Evolutionary conservation across 768 basidiomycete species (phyloP).

Genomic region (Russula sp.): DNA sequence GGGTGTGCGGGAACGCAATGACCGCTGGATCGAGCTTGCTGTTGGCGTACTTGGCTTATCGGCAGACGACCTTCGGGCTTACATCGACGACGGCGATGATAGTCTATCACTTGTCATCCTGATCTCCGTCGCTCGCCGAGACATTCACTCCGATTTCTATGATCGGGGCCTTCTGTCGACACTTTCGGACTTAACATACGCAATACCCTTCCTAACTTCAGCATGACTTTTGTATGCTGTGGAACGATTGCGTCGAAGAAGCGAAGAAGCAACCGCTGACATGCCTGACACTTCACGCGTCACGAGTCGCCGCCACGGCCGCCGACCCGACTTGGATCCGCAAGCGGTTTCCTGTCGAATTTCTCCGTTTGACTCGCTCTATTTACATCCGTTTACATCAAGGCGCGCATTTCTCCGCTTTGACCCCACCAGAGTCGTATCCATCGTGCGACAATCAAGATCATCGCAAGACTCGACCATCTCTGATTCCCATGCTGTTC

Average conservation of each 20-base stretch:
- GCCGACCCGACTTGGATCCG: too few relatives aligned
- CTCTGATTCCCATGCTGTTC: too few relatives aligned
- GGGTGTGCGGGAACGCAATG: neutral
- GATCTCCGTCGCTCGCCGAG: neutral
- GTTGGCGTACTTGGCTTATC: neutral
- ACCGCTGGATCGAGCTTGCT: neutral
- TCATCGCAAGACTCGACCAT: too few relatives aligned
- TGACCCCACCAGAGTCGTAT: neutral
- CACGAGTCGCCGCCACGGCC: too few relatives aligned
- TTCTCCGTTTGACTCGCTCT: neutral
- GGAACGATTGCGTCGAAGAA: neutral
- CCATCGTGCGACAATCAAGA: neutral
- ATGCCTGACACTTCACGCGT: too few relatives aligned
- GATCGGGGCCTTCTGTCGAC: neutral
- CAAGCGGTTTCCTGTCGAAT: too few relatives aligned
- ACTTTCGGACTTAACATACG: neutral
- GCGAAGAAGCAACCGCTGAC: neutral
- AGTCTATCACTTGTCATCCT: neutral
- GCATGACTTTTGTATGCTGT: neutral
- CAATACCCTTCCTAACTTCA: neutral
- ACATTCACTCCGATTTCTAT: neutral
- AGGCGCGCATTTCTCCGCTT: neutral
- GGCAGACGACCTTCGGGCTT: neutral
- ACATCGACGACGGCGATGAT: neutral
- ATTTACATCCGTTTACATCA: neutral